Conservation (phyloP, 495 filamentous ascomycete species). For the Echria macrotheca region DNA sequence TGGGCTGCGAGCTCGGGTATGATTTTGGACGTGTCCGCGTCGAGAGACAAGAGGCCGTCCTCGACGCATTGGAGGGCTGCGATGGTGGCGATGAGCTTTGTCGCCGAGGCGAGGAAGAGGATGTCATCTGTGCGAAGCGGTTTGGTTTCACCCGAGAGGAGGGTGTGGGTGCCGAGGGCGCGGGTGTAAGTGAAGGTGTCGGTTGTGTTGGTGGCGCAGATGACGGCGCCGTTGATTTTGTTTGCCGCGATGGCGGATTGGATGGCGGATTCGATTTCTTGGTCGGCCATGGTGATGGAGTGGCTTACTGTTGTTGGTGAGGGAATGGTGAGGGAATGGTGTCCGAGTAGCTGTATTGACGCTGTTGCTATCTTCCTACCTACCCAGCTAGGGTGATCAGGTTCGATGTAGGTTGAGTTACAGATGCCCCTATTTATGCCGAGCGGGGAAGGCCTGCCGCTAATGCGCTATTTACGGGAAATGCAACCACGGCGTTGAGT, state of each 20-base stretch:
- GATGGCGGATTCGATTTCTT: conserved; percentile 21
- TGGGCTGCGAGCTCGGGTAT: conserved; percentile 38
- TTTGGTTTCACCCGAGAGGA: conserved; percentile 35
- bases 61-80: conserved; percentile 48
- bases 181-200: conserved; percentile 18
- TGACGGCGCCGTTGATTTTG: conserved; percentile 25
- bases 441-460: too few relatives aligned
- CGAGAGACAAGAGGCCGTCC: conserved; percentile 36
- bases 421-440: too few relatives aligned
- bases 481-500: too few relatives aligned
- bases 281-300: too few relatives aligned
- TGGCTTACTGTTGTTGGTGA: too few relatives aligned
- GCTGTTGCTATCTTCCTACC: too few relatives aligned
- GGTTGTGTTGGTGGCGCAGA: conserved; percentile 21
- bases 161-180: conserved; percentile 25
- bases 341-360: too few relatives aligned
- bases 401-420: too few relatives aligned
- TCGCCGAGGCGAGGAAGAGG: conserved; percentile 45
- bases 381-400: too few relatives aligned
- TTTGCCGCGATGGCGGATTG: conserved; percentile 21
- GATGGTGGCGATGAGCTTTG: conserved; percentile 49
- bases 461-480: too few relatives aligned
- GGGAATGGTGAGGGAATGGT: too few relatives aligned
- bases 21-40: conserved; percentile 32
- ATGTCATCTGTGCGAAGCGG: conserved; percentile 31